Evolutionary conservation across 2,329 filamentous ascomycete genomes (phyloP).

Genomic region (Truncatella angustata): DNA sequence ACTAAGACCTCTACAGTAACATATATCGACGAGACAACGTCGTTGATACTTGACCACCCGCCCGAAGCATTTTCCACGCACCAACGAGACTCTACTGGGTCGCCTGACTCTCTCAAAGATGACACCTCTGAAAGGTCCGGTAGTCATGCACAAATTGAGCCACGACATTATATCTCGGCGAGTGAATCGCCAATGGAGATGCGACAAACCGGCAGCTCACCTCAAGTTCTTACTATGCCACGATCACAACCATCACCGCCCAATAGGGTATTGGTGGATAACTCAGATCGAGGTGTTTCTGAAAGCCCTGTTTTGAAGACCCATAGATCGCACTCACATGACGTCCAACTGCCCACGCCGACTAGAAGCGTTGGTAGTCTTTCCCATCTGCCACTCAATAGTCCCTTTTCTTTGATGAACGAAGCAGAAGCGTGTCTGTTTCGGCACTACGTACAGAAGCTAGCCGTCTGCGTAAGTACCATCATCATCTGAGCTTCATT

Average conservation of each 20-base stretch:
- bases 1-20: slow-evolving; percentile 20
- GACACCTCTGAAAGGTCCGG: not conserved
- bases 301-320: slow-evolving; percentile 12
- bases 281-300: slow-evolving; percentile 3
- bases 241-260: slow-evolving; percentile 5
- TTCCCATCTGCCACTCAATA: slow-evolving; percentile 1
- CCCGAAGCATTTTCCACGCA: slow-evolving; percentile 18
- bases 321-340: slow-evolving; percentile 4
- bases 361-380: slow-evolving; percentile 11
- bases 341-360: slow-evolving; percentile 9
- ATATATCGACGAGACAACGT: slow-evolving; percentile 29
- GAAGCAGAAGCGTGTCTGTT: slow-evolving; percentile 31
- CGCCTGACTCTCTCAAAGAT: not conserved
- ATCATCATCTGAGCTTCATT: not conserved
- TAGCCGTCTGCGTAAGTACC: slow-evolving; percentile 32
- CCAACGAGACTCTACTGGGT: slow-evolving; percentile 11
- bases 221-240: not conserved
- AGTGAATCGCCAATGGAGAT: slow-evolving; percentile 11
- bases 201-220: not conserved
- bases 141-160: not conserved
- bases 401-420: slow-evolving; percentile 28
- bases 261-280: slow-evolving; percentile 8
- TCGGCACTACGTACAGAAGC: slow-evolving; percentile 33
- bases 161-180: slow-evolving; percentile 11
- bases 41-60: slow-evolving; percentile 20